Evolutionary conservation across 1,284 basidiomycete species (phyloP).

Genomic region (Boletus smithii): DNA sequence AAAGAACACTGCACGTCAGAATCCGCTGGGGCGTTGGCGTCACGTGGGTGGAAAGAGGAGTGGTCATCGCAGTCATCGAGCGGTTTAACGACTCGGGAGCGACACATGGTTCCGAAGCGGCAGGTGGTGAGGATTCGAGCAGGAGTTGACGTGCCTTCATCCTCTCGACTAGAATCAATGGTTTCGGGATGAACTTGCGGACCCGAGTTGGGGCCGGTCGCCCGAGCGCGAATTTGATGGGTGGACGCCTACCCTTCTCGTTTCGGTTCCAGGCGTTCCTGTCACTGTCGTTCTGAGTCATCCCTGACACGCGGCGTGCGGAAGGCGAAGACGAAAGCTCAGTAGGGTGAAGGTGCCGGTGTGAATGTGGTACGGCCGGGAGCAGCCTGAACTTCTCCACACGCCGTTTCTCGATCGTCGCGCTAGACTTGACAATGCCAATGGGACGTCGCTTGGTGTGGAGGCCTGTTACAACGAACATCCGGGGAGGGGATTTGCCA

Average conservation of each 20-base stretch:
- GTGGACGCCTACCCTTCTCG: neutral
- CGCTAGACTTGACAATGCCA: neutral
- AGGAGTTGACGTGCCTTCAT: constrained; percentile 21
- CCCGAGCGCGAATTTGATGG: constrained; percentile 10
- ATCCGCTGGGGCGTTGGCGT: constrained; percentile 10
- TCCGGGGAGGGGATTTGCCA: constrained; percentile 5
- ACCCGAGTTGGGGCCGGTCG: constrained; percentile 1
- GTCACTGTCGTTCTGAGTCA: constrained; percentile 8
- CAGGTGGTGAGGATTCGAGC: neutral
- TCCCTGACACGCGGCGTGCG: neutral
- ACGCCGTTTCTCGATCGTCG: neutral
- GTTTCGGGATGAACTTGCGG: constrained; percentile 26
- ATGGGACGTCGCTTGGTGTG: constrained; percentile 23
- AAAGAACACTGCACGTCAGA: neutral
- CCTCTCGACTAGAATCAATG: constrained; percentile 23
- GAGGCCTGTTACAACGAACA: constrained; percentile 28
- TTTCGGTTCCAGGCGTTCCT: neutral
- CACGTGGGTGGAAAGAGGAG: neutral
- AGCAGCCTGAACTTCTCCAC: neutral
- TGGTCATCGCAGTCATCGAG: neutral
- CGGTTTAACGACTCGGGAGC: neutral
- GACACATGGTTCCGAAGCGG: neutral
- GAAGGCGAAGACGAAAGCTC: neutral
- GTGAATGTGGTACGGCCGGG: neutral
- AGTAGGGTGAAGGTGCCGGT: neutral